Evolutionary conservation across 1,284 basidiomycete species (phyloP).

Genomic region (Malassezia restricta): DNA sequence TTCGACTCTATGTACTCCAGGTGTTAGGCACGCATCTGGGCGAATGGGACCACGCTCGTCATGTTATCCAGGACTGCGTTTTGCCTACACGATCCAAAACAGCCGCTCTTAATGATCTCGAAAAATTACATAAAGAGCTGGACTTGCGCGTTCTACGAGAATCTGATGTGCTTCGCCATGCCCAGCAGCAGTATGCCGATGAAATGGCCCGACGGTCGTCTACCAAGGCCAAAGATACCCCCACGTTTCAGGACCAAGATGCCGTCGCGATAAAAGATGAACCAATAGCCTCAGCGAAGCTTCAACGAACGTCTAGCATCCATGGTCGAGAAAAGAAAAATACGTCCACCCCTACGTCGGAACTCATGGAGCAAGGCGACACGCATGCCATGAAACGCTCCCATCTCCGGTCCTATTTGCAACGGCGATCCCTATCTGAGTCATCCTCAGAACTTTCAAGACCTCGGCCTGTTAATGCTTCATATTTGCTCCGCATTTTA

Average conservation of each 20-base stretch:
- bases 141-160: slow-evolving; percentile 17
- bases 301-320: no score
- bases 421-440: no score
- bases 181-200: slow-evolving; percentile 17
- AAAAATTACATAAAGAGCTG: slow-evolving; percentile 16
- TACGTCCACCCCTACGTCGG: no score
- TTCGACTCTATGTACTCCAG: slow-evolving; percentile 28
- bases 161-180: slow-evolving; percentile 15
- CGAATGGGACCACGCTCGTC: slow-evolving; percentile 34
- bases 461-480: background rate
- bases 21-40: slow-evolving; percentile 22
- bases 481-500: background rate
- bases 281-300: no score
- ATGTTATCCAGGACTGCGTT: slow-evolving; percentile 27
- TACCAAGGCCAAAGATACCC: background rate
- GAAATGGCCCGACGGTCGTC: background rate
- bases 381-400: no score
- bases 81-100: slow-evolving; percentile 7
- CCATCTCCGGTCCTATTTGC: no score
- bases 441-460: no score
- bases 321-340: no score
- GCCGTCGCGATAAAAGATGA: no score
- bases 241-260: no score
- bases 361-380: no score
- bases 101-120: slow-evolving; percentile 22